A percentile compares a stretch with the other conserved stretches of the same genome.
Conservation (phyloP, 495 filamentous ascomycete genomes). For the Hypomontagnella submonticulosa region DNA sequence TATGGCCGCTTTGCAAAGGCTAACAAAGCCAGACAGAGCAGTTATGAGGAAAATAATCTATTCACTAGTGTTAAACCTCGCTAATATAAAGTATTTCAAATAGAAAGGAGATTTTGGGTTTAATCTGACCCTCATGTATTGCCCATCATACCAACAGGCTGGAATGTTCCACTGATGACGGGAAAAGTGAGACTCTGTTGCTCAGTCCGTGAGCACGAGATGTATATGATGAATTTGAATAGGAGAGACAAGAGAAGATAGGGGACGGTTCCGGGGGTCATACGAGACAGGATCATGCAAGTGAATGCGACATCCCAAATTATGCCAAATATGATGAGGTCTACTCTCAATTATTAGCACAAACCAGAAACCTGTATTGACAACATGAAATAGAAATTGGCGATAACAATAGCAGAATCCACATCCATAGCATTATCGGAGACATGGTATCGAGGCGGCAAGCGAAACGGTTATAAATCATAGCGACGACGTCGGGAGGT, state of each 20-base stretch:
- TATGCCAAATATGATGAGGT: slow-evolving; percentile 32
- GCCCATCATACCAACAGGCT: slow-evolving; percentile 40
- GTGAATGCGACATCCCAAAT: slow-evolving; percentile 37
- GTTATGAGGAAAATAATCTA: slow-evolving; percentile 6
- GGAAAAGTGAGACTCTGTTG: slow-evolving; percentile 23
- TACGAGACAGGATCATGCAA: slow-evolving; percentile 8
- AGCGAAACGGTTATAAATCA: no score
- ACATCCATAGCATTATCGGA: no score
- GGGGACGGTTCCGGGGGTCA: not conserved
- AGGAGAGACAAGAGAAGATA: not conserved
- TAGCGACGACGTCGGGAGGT: no score
- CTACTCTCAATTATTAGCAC: not conserved
- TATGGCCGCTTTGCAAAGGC: slow-evolving; percentile 32
- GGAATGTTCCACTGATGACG: slow-evolving; percentile 42
- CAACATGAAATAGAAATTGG: no score
- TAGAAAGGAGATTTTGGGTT: no score
- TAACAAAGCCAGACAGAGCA: not conserved
- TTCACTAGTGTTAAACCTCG: not conserved
- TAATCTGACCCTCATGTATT: slow-evolving; percentile 23
- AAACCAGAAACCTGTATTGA: no score
- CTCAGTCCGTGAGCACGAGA: not conserved
- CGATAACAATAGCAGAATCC: no score
- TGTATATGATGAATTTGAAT: no score
- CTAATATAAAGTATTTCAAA: no score
- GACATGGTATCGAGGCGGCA: no score